Evolutionary conservation across 441 rosid genomes (phyloP).

Genomic region (Populus hybrid): DNA sequence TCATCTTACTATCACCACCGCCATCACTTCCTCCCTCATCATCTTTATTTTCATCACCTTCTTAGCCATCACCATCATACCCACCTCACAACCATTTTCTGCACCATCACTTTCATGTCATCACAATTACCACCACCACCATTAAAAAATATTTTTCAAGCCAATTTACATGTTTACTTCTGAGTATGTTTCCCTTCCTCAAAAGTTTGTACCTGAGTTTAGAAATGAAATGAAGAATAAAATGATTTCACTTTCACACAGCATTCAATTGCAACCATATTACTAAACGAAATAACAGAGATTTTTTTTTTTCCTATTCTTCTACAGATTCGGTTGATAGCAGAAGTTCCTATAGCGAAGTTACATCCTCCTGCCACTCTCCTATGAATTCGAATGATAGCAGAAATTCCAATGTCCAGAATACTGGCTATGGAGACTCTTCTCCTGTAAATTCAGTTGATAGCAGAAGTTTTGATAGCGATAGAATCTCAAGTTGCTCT

Average conservation of each 20-base stretch:
- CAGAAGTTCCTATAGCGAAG: neutral
- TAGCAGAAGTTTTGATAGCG: slow-evolving; percentile 8
- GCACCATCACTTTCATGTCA: too few species aligned
- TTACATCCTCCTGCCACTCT: neutral
- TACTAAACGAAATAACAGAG: too few species aligned
- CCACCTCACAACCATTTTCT: rapidly evolving
- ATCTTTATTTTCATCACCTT: too few species aligned
- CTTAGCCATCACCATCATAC: rapidly evolving
- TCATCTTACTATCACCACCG: rapidly evolving
- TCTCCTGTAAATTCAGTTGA: slow-evolving; percentile 19
- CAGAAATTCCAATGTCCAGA: neutral
- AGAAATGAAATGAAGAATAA: too few species aligned
- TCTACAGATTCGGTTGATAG: slow-evolving; percentile 16
- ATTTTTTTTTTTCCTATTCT: neutral
- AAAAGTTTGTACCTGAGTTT: too few species aligned
- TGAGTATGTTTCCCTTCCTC: neutral
- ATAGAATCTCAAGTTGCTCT: neutral
- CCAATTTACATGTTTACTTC: too few species aligned
- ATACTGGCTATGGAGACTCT: neutral
- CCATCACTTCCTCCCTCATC: rapidly evolving
- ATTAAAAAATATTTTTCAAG: too few species aligned
- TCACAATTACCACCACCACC: too few species aligned
- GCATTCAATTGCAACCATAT: too few species aligned
- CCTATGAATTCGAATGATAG: neutral
- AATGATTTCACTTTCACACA: too few species aligned